Evolutionary conservation across 2,329 filamentous ascomycete genomes (phyloP), one percentile per base, ranked within the genome.

Genomic region (Nothomitra cinnamomea): DNA sequence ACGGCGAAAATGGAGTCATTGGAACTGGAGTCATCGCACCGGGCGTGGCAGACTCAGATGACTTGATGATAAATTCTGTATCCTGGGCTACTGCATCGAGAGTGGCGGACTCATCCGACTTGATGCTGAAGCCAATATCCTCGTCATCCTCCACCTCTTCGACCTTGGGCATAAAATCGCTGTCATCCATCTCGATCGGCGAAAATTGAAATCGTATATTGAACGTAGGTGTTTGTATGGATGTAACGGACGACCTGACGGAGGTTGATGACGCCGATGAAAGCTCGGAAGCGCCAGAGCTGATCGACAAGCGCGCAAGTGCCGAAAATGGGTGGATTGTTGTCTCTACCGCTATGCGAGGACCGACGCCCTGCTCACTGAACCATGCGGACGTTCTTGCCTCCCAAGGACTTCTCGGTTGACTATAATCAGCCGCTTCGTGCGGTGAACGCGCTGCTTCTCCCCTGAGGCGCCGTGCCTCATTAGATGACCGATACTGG

Each of bases 141-240:
- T 52, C 50, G 32, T 52, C 50, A 17, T 52, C 50, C 4, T 38
- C 28, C 36, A 52, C n/a, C 35, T 52, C 50, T 35, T 52, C 50
- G 5, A 52, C 50, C 40, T 52, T 52, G 15, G 28, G 28, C 21
- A 40, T 43, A 8, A 40, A 19, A 28, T 43, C 50, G n/a, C 21
- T 28, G 32, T 13, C 5, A 21, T 49, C 45, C 45, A 49, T 49
- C 4, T 49, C n/a, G 24, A 35, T 17, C 8, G 45, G 45, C 45
- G 45, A 49, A 15, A 49, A 49, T 19, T 17, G 45, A 15, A 49
- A 49, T 49, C 45, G 13, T n/a, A 49, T 49, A 24, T 49, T 49
- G n/a, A 49, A 32, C 5, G 45, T 49, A 35, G 45, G 45, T 7
- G 6, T 49, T 32, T 49, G 45, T 17, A 49, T 4, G 2, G 45